A percentile compares a stretch with the other conserved stretches of the same genome.
Conservation (phyloP, 1,284 basidiomycete genomes). For the Tilletia horrida region DNA sequence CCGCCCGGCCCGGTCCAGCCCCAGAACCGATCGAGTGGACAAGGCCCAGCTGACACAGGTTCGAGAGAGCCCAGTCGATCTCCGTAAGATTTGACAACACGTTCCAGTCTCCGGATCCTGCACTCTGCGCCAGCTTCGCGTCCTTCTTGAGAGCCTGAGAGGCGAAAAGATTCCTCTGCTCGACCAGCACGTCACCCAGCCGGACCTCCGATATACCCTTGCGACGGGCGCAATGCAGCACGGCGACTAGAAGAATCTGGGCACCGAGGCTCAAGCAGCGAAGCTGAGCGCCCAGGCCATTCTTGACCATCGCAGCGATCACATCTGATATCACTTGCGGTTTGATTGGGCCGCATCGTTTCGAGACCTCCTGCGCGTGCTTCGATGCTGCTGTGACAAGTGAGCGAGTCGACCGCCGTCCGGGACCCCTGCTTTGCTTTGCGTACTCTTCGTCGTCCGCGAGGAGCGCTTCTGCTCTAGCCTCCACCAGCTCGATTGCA, state of each 20-base stretch:
- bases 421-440: slow-evolving; percentile 22
- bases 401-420: slow-evolving; percentile 59
- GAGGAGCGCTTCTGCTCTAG: slow-evolving; percentile 3
- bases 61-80: slow-evolving; percentile 33
- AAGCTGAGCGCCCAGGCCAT: slow-evolving; percentile 64
- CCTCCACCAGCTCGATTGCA: slow-evolving; percentile 42
- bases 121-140: not conserved
- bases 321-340: slow-evolving; percentile 75
- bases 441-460: not conserved
- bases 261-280: slow-evolving; percentile 41
- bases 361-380: not conserved
- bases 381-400: slow-evolving; percentile 56
- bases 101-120: slow-evolving; percentile 12
- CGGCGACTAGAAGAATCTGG: slow-evolving; percentile 62
- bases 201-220: slow-evolving; percentile 82
- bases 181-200: slow-evolving; percentile 67
- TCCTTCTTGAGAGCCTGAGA: slow-evolving; percentile 16
- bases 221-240: slow-evolving; percentile 76
- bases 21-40: slow-evolving; percentile 47
- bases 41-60: slow-evolving; percentile 39
- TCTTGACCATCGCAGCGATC: slow-evolving; percentile 84
- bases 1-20: slow-evolving; percentile 40
- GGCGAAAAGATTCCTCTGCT: slow-evolving; percentile 39
- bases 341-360: slow-evolving; percentile 59
- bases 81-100: slow-evolving; percentile 19